These are phyloP conservation scores for Calocybe cyanea DNA, from an alignment of 768 basidiomycete species.

Conservation along the genomic window DNA sequence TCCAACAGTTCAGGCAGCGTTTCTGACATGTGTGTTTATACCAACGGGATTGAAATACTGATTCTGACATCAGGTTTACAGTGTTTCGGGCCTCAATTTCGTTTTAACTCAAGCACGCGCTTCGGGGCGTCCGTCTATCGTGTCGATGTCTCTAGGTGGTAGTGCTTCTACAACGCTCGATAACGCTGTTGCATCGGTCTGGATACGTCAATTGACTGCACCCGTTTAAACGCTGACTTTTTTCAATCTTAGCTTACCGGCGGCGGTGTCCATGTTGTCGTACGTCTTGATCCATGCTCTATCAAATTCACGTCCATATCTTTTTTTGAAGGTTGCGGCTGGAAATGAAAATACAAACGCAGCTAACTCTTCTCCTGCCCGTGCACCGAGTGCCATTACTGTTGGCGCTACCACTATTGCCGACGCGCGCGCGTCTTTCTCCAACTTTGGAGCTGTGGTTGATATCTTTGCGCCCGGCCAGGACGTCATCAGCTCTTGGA, in stretches of 20 bases:
- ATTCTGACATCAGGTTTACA: background rate
- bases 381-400: background rate
- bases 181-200: conserved; percentile 1
- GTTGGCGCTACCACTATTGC: conserved; percentile 17
- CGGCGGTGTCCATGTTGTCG: conserved; percentile 2
- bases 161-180: conserved; percentile 3
- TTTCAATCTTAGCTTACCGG: background rate
- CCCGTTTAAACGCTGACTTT: background rate
- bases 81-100: conserved; percentile 2
- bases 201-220: background rate
- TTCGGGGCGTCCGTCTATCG: conserved; percentile 2
- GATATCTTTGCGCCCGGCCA: conserved; percentile 31
- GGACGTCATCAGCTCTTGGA: conserved; percentile 19
- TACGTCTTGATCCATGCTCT: background rate
- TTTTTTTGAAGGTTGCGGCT: background rate
- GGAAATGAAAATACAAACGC: conserved; percentile 1
- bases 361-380: background rate
- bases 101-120: background rate
- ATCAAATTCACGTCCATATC: background rate
- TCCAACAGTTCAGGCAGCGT: background rate
- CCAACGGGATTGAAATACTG: background rate
- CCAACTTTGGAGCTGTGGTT: conserved; percentile 28
- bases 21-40: background rate
- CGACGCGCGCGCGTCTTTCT: conserved; percentile 26
- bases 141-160: conserved; percentile 1